Percentiles rank a stretch among this genome's conserved stretches.
phyloP scores from a whole-genome alignment of 768 basidiomycete species.

The Mycena rosella region DNA sequence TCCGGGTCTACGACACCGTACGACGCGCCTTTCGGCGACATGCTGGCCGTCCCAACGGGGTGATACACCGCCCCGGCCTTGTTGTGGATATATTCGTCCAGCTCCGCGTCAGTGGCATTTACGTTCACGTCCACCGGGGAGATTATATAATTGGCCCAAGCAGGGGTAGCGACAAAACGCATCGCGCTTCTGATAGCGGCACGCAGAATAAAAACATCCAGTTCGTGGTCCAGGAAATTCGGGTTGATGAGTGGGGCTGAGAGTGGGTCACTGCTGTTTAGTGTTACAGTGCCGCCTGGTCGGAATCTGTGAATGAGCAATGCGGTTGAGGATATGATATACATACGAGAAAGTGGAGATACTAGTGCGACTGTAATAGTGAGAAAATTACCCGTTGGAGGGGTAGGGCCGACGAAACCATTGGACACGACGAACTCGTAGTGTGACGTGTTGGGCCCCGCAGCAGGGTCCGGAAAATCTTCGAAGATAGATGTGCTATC shows the following conservation, averaged over 20 bases:
- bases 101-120: slow-evolving; percentile 41
- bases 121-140: slow-evolving; percentile 28
- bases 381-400: slow-evolving; percentile 14
- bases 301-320: not conserved
- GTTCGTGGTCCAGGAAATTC: slow-evolving; percentile 51
- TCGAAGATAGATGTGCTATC: slow-evolving; percentile 35
- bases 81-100: slow-evolving; percentile 43
- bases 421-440: slow-evolving; percentile 30
- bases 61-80: slow-evolving; percentile 44
- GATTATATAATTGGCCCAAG: slow-evolving; percentile 46
- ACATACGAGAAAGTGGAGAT: not conserved
- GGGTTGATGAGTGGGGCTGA: slow-evolving; percentile 63
- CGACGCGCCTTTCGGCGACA: slow-evolving; percentile 44
- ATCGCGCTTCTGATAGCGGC: slow-evolving; percentile 40
- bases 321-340: not conserved
- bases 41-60: slow-evolving; percentile 49
- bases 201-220: slow-evolving; percentile 47
- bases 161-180: slow-evolving; percentile 41
- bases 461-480: slow-evolving; percentile 8
- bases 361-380: not conserved
- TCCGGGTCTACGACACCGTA: slow-evolving; percentile 54
- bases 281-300: slow-evolving; percentile 51
- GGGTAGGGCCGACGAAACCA: not conserved
- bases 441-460: slow-evolving; percentile 44
- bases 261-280: slow-evolving; percentile 61